Evolutionary conservation across 1,284 basidiomycete genomes (phyloP).

Genomic region (Malassezia nana): DNA sequence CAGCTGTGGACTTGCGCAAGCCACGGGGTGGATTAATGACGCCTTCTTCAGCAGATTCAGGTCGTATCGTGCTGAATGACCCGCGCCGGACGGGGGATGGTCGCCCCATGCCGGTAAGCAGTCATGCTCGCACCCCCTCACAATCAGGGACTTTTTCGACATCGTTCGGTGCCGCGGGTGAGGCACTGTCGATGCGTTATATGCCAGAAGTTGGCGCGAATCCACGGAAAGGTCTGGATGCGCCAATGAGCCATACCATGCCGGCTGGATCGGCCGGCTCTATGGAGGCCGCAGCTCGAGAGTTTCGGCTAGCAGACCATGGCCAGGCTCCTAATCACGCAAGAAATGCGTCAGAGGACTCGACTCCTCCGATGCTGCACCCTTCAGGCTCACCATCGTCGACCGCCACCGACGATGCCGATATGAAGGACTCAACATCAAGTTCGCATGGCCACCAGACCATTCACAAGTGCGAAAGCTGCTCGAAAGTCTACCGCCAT

Average conservation of each 20-base stretch:
- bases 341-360: constrained; percentile 21
- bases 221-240: background rate
- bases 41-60: background rate
- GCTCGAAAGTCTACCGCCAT: constrained; percentile 72
- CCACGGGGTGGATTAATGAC: background rate
- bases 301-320: constrained; percentile 51
- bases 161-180: constrained; percentile 42
- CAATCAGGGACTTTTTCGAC: constrained; percentile 22
- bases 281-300: constrained; percentile 51
- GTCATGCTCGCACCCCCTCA: constrained; percentile 2
- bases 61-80: constrained; percentile 13
- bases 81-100: background rate
- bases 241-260: constrained; percentile 20
- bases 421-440: constrained; percentile 6
- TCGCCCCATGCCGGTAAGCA: background rate
- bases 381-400: background rate
- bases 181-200: constrained; percentile 23
- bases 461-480: constrained; percentile 78
- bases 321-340: constrained; percentile 38
- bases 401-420: constrained; percentile 1
- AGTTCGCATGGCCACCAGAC: constrained; percentile 16
- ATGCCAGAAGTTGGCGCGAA: constrained; percentile 40
- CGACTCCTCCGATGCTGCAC: background rate
- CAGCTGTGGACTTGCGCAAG: background rate
- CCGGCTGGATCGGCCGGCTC: constrained; percentile 54